Base-by-base conservation (phyloP, 768 basidiomycete genomes). In the Termitomyces sp. region DNA sequence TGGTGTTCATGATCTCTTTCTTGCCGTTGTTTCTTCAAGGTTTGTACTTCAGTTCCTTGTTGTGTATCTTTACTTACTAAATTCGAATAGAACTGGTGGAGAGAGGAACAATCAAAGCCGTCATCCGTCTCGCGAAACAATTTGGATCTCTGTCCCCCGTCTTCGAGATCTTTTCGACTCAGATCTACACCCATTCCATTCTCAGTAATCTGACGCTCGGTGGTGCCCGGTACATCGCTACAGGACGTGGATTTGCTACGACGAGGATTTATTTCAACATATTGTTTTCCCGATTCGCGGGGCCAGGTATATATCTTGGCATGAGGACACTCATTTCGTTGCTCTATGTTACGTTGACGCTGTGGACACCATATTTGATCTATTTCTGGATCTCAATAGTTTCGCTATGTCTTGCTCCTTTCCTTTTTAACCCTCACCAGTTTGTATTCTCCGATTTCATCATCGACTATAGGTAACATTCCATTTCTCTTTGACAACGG, bases 391-490 rank as follows among this genome's bases (percentile, higher is more conserved):
- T 98, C 55, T 94, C 96, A 44, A 92, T 95, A 61, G 77, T 94
- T 33, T 85, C 94, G 16, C 82, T 99, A 9, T 98, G 94, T 67
- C 75, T 98, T 62, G 88, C 96, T 32, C 97, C 97, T 8, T 99
- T 99, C 88, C 71, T 98, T 67, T 99, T 98, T 84, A 99, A 98
- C 70, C 97, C 97, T n/a, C 97, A 99, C 72, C 97, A 98, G 73
- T 99, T 99, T 76, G 91, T 92, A 20, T 89, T 94, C 72, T 85
- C 94, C 40, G 97, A 99, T 72, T 99, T 95, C 73, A 83, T 98
- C 71, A 91, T 98, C 68, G 97, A 99, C 74, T 94, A 94, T 66
- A 80, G 90, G 89, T 88, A 67, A 66, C 73, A 20, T 2, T 18
- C 33, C 24, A 46, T 44, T 12, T 18, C 13, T 54, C n/a, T n/a